Evolutionary conservation across 306 rosid species (phyloP).

Genomic region (Castanospermum australe): DNA sequence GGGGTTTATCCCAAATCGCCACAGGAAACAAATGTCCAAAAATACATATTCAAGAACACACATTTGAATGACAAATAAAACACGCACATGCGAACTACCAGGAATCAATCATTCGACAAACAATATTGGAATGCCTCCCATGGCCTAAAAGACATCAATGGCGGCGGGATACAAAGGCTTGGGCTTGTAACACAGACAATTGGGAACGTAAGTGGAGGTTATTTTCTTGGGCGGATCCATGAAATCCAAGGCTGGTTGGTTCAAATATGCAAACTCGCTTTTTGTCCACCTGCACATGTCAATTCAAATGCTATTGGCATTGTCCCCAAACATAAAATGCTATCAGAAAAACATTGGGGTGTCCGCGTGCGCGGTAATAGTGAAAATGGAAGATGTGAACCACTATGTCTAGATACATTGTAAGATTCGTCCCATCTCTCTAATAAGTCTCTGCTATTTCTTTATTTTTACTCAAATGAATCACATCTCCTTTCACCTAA

Average conservation of each 20-base stretch:
- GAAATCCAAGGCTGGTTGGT: constrained; percentile 68
- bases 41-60: neutral
- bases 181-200: constrained; percentile 41
- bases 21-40: neutral
- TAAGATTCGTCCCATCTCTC: neutral
- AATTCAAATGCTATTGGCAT: neutral
- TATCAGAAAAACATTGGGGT: neutral
- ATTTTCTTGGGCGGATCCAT: constrained; percentile 53
- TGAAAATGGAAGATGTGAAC: neutral
- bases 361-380: neutral
- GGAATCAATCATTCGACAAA: neutral
- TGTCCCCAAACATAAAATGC: neutral
- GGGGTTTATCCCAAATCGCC: neutral
- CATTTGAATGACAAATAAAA: constrained; percentile 23
- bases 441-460: too few species aligned
- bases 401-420: constrained; percentile 2
- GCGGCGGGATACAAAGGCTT: constrained; percentile 60
- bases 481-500: neutral
- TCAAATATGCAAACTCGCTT: constrained; percentile 82
- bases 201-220: constrained; percentile 55
- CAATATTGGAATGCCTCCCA: constrained; percentile 8
- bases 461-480: neutral
- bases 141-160: constrained; percentile 68
- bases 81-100: neutral
- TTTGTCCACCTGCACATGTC: constrained; percentile 80